Percentiles rank a stretch among this genome's conserved stretches.
phyloP scores from a whole-genome alignment of 2,329 filamentous ascomycete genomes.

The Trichoderma atrobrunneum region DNA sequence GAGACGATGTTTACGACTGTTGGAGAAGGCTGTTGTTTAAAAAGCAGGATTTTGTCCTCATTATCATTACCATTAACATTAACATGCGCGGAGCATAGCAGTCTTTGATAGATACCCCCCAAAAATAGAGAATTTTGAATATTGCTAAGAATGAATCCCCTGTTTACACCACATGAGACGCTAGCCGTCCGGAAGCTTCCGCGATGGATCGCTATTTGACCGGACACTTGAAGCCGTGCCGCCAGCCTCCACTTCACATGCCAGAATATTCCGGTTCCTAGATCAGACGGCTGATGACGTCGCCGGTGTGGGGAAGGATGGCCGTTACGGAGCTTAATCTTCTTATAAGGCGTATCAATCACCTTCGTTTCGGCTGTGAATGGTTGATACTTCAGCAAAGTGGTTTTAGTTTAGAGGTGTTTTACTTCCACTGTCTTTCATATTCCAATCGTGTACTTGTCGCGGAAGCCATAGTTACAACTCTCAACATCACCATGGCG shows the following conservation, averaged over 20 bases:
- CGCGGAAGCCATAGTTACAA: neutral
- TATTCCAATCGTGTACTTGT: neutral
- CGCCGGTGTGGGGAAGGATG: neutral
- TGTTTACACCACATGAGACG: neutral
- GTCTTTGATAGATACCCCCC: constrained; percentile 9
- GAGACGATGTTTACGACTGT: neutral
- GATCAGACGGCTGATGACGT: neutral
- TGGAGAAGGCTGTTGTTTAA: neutral
- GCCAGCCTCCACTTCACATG: constrained; percentile 9
- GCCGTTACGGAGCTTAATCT: neutral
- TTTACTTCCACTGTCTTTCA: neutral
- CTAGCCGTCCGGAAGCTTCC: constrained; percentile 1
- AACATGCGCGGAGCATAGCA: neutral
- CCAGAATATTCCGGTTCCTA: neutral
- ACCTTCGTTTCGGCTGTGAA: neutral
- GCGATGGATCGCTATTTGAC: neutral
- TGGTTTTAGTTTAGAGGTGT: neutral
- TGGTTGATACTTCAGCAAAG: neutral
- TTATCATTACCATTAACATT: neutral
- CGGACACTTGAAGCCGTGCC: neutral
- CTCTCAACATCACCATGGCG: neutral
- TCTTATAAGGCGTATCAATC: neutral
- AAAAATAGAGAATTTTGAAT: neutral
- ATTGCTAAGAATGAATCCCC: neutral
- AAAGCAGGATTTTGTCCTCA: neutral